These are phyloP conservation scores for Phytophthora kernoviae DNA, from an alignment of 352 stramenopile species.

Conservation along the genomic window DNA sequence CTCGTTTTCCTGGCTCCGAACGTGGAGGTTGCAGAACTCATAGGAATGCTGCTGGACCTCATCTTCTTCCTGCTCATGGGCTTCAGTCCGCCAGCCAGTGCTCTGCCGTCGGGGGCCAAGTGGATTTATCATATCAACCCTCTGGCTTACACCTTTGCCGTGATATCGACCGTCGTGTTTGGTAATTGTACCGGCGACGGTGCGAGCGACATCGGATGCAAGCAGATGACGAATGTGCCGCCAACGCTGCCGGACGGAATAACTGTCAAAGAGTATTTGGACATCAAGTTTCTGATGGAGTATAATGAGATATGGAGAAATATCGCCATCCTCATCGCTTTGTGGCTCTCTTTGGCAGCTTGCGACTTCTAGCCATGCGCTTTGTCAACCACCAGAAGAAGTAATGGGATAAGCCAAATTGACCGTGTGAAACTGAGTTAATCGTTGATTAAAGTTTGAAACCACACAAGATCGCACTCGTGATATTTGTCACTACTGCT, in stretches of 20 bases:
- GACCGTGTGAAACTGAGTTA: too few species aligned
- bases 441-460: too few species aligned
- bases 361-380: conserved; percentile 29
- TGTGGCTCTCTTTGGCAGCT: conserved; percentile 17
- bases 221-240: conserved; percentile 10
- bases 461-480: too few species aligned
- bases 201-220: conserved; percentile 17
- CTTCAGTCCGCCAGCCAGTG: conserved; percentile 39
- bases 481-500: too few species aligned
- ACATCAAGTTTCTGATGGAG: conserved; percentile 13
- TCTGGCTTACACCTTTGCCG: conserved; percentile 31
- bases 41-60: conserved; percentile 30
- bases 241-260: conserved; percentile 10
- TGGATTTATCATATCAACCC: conserved; percentile 30
- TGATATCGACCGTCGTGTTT: conserved; percentile 34
- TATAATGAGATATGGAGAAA: conserved; percentile 15
- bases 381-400: conserved; percentile 45
- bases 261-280: conserved; percentile 21
- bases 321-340: conserved; percentile 13
- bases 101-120: conserved; percentile 14
- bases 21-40: conserved; percentile 21
- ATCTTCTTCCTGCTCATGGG: conserved; percentile 40
- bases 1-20: conserved; percentile 40
- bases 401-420: conserved; percentile 18
- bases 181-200: conserved; percentile 20